Evolutionary conservation across 208 protist genomes (phyloP).

Genomic region (Acanthamoeba culbertsoni): DNA sequence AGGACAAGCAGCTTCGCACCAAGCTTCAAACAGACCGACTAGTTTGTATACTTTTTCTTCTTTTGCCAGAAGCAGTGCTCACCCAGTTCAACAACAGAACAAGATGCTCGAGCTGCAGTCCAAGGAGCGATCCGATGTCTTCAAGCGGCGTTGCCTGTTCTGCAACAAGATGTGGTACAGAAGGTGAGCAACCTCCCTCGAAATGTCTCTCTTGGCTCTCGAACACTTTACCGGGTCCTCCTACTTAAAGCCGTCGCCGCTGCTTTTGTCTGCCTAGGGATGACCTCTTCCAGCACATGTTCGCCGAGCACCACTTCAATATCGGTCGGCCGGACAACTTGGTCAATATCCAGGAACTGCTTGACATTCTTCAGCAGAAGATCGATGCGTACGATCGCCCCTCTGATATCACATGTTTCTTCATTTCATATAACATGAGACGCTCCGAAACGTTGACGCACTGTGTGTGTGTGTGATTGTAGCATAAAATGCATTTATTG

Average conservation of each 20-base stretch:
- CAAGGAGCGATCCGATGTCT: conserved; percentile 34
- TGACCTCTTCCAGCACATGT: conserved; percentile 46
- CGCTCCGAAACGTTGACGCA: not conserved
- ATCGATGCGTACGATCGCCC: not conserved
- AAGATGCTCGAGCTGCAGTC: conserved; percentile 43
- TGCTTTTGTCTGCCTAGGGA: not conserved
- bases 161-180: conserved; percentile 28
- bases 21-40: conserved; percentile 61
- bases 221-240: not conserved
- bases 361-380: conserved; percentile 56
- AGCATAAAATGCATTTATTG: conserved; percentile 66
- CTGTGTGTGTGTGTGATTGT: not conserved
- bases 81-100: conserved; percentile 1
- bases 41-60: not conserved
- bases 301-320: conserved; percentile 61
- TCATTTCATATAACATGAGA: not conserved
- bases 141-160: conserved; percentile 49
- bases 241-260: not conserved
- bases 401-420: too few species aligned
- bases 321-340: conserved; percentile 71
- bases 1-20: conserved; percentile 60
- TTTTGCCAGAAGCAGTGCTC: not conserved
- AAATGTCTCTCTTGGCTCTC: not conserved
- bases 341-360: conserved; percentile 65
- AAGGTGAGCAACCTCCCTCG: not conserved